These are phyloP conservation scores for Leccinum longicurvipes DNA, from an alignment of 768 basidiomycete species.

Conservation along the genomic window DNA sequence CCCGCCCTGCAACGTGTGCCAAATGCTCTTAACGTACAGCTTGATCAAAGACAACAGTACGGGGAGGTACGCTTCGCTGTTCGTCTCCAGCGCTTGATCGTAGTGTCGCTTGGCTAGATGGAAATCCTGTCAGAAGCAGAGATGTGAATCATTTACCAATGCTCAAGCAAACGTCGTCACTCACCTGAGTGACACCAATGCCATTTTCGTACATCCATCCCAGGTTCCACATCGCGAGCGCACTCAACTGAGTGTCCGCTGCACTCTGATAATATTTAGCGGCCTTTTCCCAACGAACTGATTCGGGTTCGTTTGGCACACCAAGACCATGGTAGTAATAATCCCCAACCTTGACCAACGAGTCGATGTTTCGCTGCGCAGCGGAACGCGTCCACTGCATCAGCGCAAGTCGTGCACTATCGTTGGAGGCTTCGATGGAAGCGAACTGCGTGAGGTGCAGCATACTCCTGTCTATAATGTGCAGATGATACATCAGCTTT, in stretches of 20 bases:
- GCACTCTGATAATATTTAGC: slow-evolving; percentile 94
- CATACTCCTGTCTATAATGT: slow-evolving; percentile 59
- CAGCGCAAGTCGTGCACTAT: slow-evolving; percentile 78
- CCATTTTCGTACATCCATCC: slow-evolving; percentile 99
- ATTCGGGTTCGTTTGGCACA: slow-evolving; percentile 63
- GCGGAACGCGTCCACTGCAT: slow-evolving; percentile 96
- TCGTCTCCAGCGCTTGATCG: slow-evolving; percentile 84
- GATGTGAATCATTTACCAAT: not conserved
- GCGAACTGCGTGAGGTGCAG: slow-evolving; percentile 66
- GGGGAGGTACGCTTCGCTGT: slow-evolving; percentile 85
- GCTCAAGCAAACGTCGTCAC: slow-evolving; percentile 4
- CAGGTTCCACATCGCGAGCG: slow-evolving; percentile 96
- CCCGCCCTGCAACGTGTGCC: slow-evolving; percentile 76
- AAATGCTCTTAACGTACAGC: slow-evolving; percentile 78
- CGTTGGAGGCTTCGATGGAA: slow-evolving; percentile 70
- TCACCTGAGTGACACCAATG: slow-evolving; percentile 81
- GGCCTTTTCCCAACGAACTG: slow-evolving; percentile 78
- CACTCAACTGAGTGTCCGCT: slow-evolving; percentile 87
- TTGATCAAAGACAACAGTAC: slow-evolving; percentile 79
- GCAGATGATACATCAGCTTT: slow-evolving; percentile 13
- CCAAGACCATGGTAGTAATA: slow-evolving; percentile 93
- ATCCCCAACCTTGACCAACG: slow-evolving; percentile 96
- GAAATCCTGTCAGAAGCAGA: slow-evolving; percentile 62
- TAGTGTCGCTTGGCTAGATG: slow-evolving; percentile 96
- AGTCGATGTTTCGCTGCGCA: slow-evolving; percentile 91